Base-by-base conservation (phyloP, 352 stramenopile species). In the Phytopythium delawarense region DNA sequence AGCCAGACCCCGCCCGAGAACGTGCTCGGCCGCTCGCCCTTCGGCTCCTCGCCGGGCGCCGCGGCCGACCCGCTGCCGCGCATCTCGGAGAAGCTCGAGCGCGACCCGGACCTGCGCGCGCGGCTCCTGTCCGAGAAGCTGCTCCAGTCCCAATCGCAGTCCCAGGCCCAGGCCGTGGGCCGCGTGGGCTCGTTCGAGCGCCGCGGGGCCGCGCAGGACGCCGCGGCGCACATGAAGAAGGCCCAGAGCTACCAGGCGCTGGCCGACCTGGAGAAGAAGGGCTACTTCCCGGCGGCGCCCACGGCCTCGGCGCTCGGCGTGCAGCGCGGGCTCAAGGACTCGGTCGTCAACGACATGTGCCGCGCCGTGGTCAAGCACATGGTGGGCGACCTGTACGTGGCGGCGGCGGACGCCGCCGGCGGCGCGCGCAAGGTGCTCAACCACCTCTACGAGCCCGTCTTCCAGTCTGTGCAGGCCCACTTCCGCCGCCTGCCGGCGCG, bases 341-440 rank as follows among this genome's bases (percentile, higher is more conserved):
- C 86, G 57, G 86, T 94, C 39, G 81, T 94, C 57, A 92, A 94
- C 70, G 86, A 94, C 56, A 94, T 94, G 86, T 94, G 86, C 62
- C 81, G 81, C 42, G 86, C 86, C 0, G 86, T 94, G 0, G 86
- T 91, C 49, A 95, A 95, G 71, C 86, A 95, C 70, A 95, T 95
- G 84, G 86, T 95, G 32, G 86, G 86, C 30, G 86, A 95, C 59
- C 79, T 92, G 60, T 94, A 94, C 53, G 85, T 93, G 54, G 83
- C 81, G 44, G 84, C 81, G 0, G 88, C 81, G 0, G 54, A 51
- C 54, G 78, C 74, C 0, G 83, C 82, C 3, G 76, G 88, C 30
- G 84, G 84, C 23, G 72, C 78, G 37, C 87, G 87, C 45, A 91
- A 91, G 65, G 86, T 92, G 58, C 66, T 92, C 35, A 95, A 95